Base-by-base conservation (phyloP, 306 rosid genomes). In the Alnus rubra region DNA sequence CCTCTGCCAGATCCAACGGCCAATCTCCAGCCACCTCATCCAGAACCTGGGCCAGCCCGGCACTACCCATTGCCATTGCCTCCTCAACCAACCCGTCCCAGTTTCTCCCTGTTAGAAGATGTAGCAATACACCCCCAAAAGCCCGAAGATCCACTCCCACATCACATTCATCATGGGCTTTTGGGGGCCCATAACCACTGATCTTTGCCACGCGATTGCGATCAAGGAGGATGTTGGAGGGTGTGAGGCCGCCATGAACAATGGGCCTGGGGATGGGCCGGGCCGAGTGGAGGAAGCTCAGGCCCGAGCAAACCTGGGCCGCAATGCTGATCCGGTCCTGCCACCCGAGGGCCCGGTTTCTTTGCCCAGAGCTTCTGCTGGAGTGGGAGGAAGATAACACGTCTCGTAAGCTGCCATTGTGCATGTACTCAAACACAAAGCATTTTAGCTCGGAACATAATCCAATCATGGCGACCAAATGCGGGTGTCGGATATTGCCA, bases 341-440 rank as follows among this genome's bases (percentile, higher is more conserved):
- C 97, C 98, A 94, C 3, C 58, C 31, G 68, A 87, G 80, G 69
- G 83, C 80, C 42, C 65, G 88, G 64, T 74, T 86, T 80, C 81
- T 84, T 77, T 80, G 88, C 80, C 81, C 78, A 2, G 85, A 79
- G 62, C 67, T 80, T 49, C 31, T 74, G 52, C 69, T 8, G 44
- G 86, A 23, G 10, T 76, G 12, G 33, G 86, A 33, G 10, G 79
- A 81, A 78, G 82, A 79, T 7, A 94, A 44, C 64, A 80, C 53
- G 76, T 92, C 97, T 13, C 74, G 76, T 28, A 94, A 60, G 84
- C 86, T 89, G 3, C 97, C 96, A 18, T 87, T 83, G 52, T 90
- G 84, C 98, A 94, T 88, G 82, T 88, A 88, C 30, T 94, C 97
- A 33, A 88, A 78, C 73, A 92, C 84, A 63, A 89, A 44, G 83